Base-by-base conservation (phyloP, 2,329 filamentous ascomycete species). In the Fusarium beomiforme region DNA sequence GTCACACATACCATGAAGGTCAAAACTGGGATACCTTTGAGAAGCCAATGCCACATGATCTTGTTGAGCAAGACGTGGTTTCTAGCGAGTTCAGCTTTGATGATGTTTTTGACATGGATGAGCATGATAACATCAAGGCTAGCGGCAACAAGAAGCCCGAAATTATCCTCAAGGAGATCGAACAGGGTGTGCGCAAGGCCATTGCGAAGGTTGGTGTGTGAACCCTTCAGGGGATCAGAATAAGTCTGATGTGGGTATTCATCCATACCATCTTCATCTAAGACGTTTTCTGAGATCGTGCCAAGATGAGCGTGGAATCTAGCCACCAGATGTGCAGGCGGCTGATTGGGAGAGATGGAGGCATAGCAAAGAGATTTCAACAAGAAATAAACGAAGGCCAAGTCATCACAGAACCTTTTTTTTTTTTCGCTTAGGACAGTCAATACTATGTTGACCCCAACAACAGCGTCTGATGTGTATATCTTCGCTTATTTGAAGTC, bases 191-290 rank as follows among this genome's bases (percentile, higher is more conserved):
- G 29, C 66, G 56, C 26, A 71, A 46, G 41, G 73, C 73, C 3
- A 71, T 75, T 54, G 58, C 64, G 5, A 69, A 67, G 33, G 43
- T 66, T 69, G 58, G 49, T 19, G 42, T 33, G 59, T 64, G 29
- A 58, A 50, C 8, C 29, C 29, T 29, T 29, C 8, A 10, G 29
- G 26, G 29, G 29, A 29, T 9, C 29, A 29, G 29, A 29, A 29
- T 10, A 29, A 9, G 29, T 29, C 29, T 29, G 29, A 29, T 10
- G 29, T 29, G 29, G 29, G 29, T 29, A 10, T 29, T 10, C 29
- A 29, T 9, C 29, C 11, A 29, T 29, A 29, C 29, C 29, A 29
- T 29, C 7, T 29, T 29, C 29, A 29, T 10, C 8, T 29, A 9
- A 29, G 29, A 29, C 29, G 29, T 29, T 29, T 29, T 29, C 6